These are phyloP conservation scores for Penicillium soppii DNA, from an alignment of 495 filamentous ascomycete species.

Conservation along the genomic window DNA sequence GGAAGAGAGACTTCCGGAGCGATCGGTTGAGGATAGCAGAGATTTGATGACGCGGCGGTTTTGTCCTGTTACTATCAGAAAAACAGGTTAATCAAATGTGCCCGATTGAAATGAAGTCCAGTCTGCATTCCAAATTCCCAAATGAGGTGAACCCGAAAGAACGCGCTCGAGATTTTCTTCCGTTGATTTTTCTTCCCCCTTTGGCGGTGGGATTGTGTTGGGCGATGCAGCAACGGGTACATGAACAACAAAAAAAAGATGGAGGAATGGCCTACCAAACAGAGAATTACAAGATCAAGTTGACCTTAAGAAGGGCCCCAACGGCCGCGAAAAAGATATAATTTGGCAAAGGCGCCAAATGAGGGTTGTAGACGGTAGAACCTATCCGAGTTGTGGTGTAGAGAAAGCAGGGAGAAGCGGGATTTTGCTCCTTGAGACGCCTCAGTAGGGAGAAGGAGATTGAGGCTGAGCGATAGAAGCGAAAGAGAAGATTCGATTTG, in stretches of 20 bases:
- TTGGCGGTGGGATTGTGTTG: slow-evolving; percentile 1
- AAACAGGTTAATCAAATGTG: slow-evolving; percentile 16
- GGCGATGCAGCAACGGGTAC: background rate
- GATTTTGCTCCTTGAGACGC: slow-evolving; percentile 4
- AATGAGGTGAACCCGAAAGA: slow-evolving; percentile 19
- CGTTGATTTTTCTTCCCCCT: slow-evolving; percentile 7
- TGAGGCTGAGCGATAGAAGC: slow-evolving; percentile 4
- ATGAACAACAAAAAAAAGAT: background rate
- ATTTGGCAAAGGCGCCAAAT: slow-evolving; percentile 33
- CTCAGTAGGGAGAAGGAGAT: background rate
- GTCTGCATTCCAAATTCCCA: slow-evolving; percentile 12
- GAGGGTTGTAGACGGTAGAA: slow-evolving; percentile 3
- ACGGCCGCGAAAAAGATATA: slow-evolving; percentile 22
- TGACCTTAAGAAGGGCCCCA: slow-evolving; percentile 24
- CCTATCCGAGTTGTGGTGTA: slow-evolving; percentile 10
- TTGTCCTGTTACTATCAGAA: slow-evolving; percentile 29
- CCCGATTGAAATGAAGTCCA: slow-evolving; percentile 9
- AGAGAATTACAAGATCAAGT: slow-evolving; percentile 20
- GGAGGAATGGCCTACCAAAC: slow-evolving; percentile 21
- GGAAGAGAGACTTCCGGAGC: slow-evolving; percentile 35
- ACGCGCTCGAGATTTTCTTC: slow-evolving; percentile 28
- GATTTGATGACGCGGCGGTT: slow-evolving; percentile 40
- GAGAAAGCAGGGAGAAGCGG: background rate
- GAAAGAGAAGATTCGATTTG: slow-evolving; percentile 3
- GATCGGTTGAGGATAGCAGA: slow-evolving; percentile 25